phyloP scores from a whole-genome alignment of 495 filamentous ascomycete species.

The Tirmania nivea region DNA sequence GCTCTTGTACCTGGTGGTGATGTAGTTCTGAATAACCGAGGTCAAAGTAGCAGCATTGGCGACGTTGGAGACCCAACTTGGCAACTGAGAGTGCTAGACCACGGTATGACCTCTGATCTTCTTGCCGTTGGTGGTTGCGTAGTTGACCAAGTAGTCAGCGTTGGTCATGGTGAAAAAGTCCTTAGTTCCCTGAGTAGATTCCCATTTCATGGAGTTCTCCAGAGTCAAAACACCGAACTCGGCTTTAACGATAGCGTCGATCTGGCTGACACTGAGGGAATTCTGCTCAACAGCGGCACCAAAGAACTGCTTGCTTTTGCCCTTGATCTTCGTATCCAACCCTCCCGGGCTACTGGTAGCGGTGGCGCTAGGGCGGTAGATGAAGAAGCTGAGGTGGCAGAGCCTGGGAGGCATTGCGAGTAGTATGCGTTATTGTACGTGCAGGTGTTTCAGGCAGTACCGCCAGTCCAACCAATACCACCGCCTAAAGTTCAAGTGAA shows the following conservation, averaged over 20 bases:
- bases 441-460: conserved; percentile 2
- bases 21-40: conserved; percentile 36
- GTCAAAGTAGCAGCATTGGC: conserved; percentile 29
- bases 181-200: conserved; percentile 25
- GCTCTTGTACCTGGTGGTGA: conserved; percentile 35
- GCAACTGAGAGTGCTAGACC: conserved; percentile 44
- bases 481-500: background rate
- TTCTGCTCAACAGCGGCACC: conserved; percentile 34
- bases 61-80: conserved; percentile 36
- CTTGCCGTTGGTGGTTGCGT: conserved; percentile 33
- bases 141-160: conserved; percentile 38
- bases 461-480: conserved; percentile 7
- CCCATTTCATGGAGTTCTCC: conserved; percentile 50
- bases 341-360: background rate
- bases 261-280: conserved; percentile 28
- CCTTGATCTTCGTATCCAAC: conserved; percentile 24
- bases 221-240: conserved; percentile 43
- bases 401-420: conserved; percentile 6
- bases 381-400: background rate
- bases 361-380: background rate
- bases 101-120: conserved; percentile 40
- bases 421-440: conserved; percentile 1
- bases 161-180: conserved; percentile 30
- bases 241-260: conserved; percentile 33
- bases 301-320: conserved; percentile 40